Conservation (phyloP, 1,284 basidiomycete genomes). For the Malassezia furfur region DNA sequence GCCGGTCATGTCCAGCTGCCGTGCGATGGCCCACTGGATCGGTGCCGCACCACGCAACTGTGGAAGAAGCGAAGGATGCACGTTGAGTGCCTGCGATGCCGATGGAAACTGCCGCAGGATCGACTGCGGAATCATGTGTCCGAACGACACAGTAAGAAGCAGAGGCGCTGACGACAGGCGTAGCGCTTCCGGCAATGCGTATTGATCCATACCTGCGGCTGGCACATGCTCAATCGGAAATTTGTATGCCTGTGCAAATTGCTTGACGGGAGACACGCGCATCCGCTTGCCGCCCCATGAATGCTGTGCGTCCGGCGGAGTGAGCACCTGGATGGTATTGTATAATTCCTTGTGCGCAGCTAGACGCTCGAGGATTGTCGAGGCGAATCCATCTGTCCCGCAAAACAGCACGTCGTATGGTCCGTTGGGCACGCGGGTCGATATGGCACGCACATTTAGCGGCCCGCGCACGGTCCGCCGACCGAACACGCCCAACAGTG, state of each 20-base stretch:
- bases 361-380: conserved; percentile 18
- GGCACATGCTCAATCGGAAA: conserved; percentile 23
- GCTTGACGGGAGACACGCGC: conserved; percentile 33
- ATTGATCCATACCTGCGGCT: conserved; percentile 16
- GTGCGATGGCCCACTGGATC: conserved; percentile 67
- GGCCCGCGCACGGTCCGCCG: not conserved
- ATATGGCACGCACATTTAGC: not conserved
- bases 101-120: conserved; percentile 60
- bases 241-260: conserved; percentile 20
- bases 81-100: conserved; percentile 63
- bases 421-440: conserved; percentile 2
- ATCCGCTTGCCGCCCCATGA: conserved; percentile 35
- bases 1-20: conserved; percentile 20
- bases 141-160: conserved; percentile 83
- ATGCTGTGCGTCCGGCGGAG: conserved; percentile 53
- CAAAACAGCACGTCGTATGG: conserved; percentile 45
- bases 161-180: conserved; percentile 47
- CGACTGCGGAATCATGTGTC: conserved; percentile 65
- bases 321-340: conserved; percentile 54
- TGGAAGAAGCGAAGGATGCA: conserved; percentile 84
- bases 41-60: conserved; percentile 83
- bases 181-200: conserved; percentile 10
- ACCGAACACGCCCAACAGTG: not conserved
- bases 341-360: not conserved
- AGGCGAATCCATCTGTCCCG: conserved; percentile 39